These are phyloP conservation scores for Colletotrichum caudatum DNA, from an alignment of 2,329 filamentous ascomycete species.

Conservation along the genomic window DNA sequence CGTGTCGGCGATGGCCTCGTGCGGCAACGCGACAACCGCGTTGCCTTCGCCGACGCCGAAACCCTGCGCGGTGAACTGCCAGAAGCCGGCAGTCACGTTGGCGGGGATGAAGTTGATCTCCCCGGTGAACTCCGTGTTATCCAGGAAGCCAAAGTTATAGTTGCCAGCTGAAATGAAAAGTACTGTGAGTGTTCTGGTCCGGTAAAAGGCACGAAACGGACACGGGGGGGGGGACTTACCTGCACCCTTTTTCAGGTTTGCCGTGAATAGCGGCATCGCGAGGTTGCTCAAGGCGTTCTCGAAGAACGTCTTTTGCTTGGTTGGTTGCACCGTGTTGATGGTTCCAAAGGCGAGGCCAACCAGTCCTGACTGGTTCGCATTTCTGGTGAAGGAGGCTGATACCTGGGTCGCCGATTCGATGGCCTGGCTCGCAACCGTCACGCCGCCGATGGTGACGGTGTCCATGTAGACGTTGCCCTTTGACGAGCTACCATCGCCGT, in stretches of 20 bases:
- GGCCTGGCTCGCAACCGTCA: conserved; percentile 55
- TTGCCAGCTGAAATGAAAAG: conserved; percentile 46
- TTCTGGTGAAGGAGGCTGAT: conserved; percentile 54
- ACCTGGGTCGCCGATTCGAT: conserved; percentile 58
- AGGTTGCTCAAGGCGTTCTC: conserved; percentile 50
- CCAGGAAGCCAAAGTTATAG: conserved; percentile 61
- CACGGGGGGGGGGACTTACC: conserved; percentile 43
- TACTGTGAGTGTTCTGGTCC: neutral
- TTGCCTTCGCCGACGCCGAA: conserved; percentile 61
- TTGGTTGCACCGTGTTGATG: conserved; percentile 58
- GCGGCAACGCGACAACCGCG: conserved; percentile 40
- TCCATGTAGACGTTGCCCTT: conserved; percentile 59
- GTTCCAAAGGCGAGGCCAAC: conserved; percentile 58
- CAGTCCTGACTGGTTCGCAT: conserved; percentile 55
- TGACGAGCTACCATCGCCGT: conserved; percentile 58
- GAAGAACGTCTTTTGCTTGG: conserved; percentile 58
- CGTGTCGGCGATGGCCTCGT: conserved; percentile 74
- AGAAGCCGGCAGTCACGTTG: conserved; percentile 69
- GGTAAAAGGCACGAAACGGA: conserved; percentile 1
- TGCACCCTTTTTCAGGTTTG: conserved; percentile 51
- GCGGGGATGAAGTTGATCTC: conserved; percentile 67
- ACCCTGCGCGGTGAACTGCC: conserved; percentile 69
- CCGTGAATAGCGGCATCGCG: conserved; percentile 49
- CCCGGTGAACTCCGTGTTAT: conserved; percentile 68
- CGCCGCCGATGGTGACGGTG: conserved; percentile 56